Percentiles rank a stretch among this genome's conserved stretches.
These are phyloP conservation scores for Diaporthe velutina DNA, from an alignment of 2,329 filamentous ascomycete species.

Conservation along the genomic window DNA sequence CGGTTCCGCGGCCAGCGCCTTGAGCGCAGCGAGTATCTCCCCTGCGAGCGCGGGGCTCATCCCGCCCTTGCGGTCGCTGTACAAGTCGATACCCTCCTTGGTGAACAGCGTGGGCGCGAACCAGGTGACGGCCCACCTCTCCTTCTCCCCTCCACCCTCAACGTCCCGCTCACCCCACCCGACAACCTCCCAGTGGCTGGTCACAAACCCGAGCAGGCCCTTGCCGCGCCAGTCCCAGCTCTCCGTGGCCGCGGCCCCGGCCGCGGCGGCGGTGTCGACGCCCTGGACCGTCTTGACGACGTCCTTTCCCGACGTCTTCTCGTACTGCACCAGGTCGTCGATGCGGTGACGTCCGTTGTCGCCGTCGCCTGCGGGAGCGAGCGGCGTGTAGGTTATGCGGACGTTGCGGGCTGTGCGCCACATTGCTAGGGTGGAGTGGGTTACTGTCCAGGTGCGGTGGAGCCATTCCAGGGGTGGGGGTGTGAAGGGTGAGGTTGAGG, in stretches of 20 bases:
- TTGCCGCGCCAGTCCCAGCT: constrained; percentile 84
- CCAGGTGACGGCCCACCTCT: constrained; percentile 85
- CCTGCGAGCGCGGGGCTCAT: constrained; percentile 68
- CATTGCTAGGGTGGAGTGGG: constrained; percentile 82
- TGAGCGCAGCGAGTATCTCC: constrained; percentile 68
- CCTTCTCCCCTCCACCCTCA: constrained; percentile 53
- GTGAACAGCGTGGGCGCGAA: constrained; percentile 89
- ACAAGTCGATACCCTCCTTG: constrained; percentile 84
- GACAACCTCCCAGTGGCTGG: constrained; percentile 84
- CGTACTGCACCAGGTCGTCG: constrained; percentile 81
- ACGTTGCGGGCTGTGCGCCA: constrained; percentile 87
- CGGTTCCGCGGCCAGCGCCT: constrained; percentile 65
- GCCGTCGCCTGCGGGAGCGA: constrained; percentile 49
- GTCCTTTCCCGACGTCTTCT: constrained; percentile 60
- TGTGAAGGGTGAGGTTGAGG: constrained; percentile 48
- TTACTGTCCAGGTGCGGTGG: constrained; percentile 77
- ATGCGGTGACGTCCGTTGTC: constrained; percentile 56
- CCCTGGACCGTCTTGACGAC: constrained; percentile 74
- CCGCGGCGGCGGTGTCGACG: constrained; percentile 65
- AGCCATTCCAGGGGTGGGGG: constrained; percentile 71
- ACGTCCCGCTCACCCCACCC: constrained; percentile 73
- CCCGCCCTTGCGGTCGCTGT: constrained; percentile 73
- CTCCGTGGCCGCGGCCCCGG: constrained; percentile 52
- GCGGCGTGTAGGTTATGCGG: constrained; percentile 78
- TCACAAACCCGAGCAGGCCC: constrained; percentile 79